Evolutionary conservation across 345 rosid genomes (phyloP).

Genomic region (Syzygium oleosum): DNA sequence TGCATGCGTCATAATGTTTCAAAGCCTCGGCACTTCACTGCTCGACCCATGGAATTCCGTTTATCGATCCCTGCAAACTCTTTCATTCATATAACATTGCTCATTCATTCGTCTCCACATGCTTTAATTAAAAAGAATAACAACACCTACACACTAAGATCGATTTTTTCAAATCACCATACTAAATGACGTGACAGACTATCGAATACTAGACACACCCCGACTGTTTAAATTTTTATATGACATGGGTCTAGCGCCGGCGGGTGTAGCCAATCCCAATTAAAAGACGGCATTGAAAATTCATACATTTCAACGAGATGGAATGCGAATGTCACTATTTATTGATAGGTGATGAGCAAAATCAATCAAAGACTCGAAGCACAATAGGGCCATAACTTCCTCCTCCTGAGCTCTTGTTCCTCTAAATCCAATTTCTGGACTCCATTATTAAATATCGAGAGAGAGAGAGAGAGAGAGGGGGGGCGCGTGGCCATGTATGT

Average conservation of each 20-base stretch:
- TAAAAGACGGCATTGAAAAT: background rate
- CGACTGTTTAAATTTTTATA: too few relatives aligned
- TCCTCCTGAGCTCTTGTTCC: background rate
- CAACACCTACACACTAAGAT: fast-evolving
- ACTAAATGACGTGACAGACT: background rate
- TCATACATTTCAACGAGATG: background rate
- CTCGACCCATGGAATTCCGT: background rate
- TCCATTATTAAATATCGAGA: background rate
- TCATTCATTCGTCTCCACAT: background rate
- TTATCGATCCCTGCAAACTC: background rate
- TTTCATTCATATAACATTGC: background rate
- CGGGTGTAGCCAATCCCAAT: background rate
- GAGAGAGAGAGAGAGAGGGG: background rate
- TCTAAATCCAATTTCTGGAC: background rate
- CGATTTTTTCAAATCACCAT: background rate
- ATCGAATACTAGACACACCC: too few relatives aligned
- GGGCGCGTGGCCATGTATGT: background rate
- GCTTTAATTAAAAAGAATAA: background rate
- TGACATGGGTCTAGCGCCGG: fast-evolving
- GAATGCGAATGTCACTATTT: background rate
- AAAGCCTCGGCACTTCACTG: background rate
- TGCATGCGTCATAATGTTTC: fast-evolving
- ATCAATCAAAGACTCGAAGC: background rate
- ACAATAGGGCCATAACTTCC: background rate
- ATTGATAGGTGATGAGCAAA: background rate